Conservation (phyloP, 2,329 filamentous ascomycete genomes). For the Sphaerulina vaccinii region DNA sequence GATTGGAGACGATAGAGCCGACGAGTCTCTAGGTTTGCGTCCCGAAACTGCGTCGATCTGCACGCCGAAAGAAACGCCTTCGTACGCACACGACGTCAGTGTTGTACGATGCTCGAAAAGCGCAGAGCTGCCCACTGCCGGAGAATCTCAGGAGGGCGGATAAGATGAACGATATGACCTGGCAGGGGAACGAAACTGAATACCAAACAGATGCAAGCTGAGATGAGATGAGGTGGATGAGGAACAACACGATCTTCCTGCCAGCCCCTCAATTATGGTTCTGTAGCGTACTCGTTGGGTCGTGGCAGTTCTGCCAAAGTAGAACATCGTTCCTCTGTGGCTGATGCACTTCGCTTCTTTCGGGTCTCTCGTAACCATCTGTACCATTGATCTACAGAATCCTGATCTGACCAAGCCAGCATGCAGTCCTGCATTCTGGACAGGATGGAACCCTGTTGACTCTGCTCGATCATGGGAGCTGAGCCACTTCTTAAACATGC, state of each 20-base stretch:
- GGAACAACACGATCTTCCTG: not conserved
- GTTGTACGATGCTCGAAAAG: conserved; percentile 6
- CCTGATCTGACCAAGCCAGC: not conserved
- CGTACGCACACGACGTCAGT: conserved; percentile 6
- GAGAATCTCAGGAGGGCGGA: not conserved
- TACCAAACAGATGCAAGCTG: too few relatives aligned
- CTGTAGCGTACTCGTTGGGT: not conserved
- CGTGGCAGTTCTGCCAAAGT: not conserved
- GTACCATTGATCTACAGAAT: not conserved
- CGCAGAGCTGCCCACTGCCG: not conserved
- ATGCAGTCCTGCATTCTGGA: not conserved
- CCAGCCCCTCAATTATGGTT: not conserved
- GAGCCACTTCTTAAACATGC: not conserved
- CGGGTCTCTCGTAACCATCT: not conserved
- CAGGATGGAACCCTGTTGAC: not conserved
- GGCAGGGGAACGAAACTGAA: too few relatives aligned
- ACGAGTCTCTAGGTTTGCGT: conserved; percentile 3
- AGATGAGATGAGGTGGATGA: not conserved
- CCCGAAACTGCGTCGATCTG: conserved; percentile 8
- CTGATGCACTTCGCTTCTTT: conserved; percentile 2
- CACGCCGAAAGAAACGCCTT: conserved; percentile 5
- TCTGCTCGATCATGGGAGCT: not conserved
- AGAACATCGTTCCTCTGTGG: not conserved
- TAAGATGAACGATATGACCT: not conserved
- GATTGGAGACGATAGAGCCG: conserved; percentile 10